Evolutionary conservation across 1,139 yeast species (phyloP).

Genomic region (Debaryomyces subglobosus): DNA sequence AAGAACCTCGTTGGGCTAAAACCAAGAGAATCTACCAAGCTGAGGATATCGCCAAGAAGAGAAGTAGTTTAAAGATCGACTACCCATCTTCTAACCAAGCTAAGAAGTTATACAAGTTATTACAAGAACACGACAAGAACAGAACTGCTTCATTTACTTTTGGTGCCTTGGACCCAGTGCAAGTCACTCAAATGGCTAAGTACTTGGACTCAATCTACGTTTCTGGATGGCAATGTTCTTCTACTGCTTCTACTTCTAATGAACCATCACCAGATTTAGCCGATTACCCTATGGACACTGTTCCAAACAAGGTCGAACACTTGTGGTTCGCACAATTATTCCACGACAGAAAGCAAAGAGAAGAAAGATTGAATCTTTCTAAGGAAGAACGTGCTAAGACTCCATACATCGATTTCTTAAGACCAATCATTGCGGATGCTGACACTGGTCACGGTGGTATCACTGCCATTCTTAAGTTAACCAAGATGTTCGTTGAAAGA

Average conservation of each 20-base stretch:
- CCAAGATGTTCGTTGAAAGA: constrained; percentile 94
- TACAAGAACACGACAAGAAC: constrained; percentile 71
- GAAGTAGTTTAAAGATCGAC: constrained; percentile 69
- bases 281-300: constrained; percentile 98
- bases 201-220: constrained; percentile 91
- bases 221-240: constrained; percentile 98
- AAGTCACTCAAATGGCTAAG: constrained; percentile 95
- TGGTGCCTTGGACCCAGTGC: constrained; percentile 97
- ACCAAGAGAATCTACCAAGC: constrained; percentile 90
- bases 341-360: constrained; percentile 96
- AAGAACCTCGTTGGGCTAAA: constrained; percentile 85
- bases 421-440: constrained; percentile 96
- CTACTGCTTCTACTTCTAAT: constrained; percentile 95
- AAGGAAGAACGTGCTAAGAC: constrained; percentile 64
- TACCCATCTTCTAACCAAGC: constrained; percentile 85
- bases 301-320: constrained; percentile 97
- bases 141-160: constrained; percentile 86
- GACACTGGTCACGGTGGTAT: constrained; percentile 99
- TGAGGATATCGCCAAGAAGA: constrained; percentile 86
- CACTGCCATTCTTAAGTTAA: constrained; percentile 92
- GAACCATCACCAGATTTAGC: constrained; percentile 99
- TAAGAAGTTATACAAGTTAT: constrained; percentile 71
- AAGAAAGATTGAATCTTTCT: constrained; percentile 69
- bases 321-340: constrained; percentile 95
- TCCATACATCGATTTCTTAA: constrained; percentile 76